Conservation (phyloP, 345 rosid genomes). For the Punica granatum region DNA sequence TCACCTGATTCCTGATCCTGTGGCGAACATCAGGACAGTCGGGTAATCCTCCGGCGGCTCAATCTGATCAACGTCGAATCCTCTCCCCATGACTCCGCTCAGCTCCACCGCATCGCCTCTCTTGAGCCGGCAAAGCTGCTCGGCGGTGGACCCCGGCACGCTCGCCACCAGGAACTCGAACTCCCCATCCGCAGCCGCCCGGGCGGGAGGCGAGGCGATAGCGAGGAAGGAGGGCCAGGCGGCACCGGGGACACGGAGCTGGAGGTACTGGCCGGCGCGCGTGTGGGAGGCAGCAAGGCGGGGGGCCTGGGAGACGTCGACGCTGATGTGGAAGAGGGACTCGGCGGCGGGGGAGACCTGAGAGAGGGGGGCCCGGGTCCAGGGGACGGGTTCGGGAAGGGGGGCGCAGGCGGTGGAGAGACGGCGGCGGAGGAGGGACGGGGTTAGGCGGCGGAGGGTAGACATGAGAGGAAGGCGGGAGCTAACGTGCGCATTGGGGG, state of each 20-base stretch:
- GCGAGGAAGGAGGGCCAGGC: conserved; percentile 77
- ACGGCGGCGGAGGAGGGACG: conserved; percentile 18
- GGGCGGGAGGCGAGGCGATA: conserved; percentile 77
- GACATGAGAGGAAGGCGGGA: conserved; percentile 54
- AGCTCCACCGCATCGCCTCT: conserved; percentile 85
- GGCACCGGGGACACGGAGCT: conserved; percentile 64
- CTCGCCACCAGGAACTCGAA: conserved; percentile 85
- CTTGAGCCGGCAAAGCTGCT: conserved; percentile 66
- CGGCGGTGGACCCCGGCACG: conserved; percentile 81
- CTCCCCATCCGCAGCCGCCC: conserved; percentile 45
- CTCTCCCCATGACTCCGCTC: conserved; percentile 66
- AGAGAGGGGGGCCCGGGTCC: conserved; percentile 69
- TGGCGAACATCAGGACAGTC: conserved; percentile 81
- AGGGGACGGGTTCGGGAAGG: conserved; percentile 56
- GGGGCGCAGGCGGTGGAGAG: conserved; percentile 38
- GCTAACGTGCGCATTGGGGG: conserved; percentile 32
- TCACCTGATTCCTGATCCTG: conserved; percentile 95
- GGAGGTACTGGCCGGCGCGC: conserved; percentile 80
- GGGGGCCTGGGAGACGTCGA: conserved; percentile 72
- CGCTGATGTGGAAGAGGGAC: conserved; percentile 69
- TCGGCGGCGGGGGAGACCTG: conserved; percentile 58
- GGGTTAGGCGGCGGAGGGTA: conserved; percentile 15
- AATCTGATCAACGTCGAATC: conserved; percentile 57
- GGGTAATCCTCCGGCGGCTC: conserved; percentile 58
- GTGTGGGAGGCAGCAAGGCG: conserved; percentile 62